Evolutionary conservation across 177 flowering plant species (phyloP), one percentile per base, ranked within the genome.

Genomic region (Vitis hybrid): DNA sequence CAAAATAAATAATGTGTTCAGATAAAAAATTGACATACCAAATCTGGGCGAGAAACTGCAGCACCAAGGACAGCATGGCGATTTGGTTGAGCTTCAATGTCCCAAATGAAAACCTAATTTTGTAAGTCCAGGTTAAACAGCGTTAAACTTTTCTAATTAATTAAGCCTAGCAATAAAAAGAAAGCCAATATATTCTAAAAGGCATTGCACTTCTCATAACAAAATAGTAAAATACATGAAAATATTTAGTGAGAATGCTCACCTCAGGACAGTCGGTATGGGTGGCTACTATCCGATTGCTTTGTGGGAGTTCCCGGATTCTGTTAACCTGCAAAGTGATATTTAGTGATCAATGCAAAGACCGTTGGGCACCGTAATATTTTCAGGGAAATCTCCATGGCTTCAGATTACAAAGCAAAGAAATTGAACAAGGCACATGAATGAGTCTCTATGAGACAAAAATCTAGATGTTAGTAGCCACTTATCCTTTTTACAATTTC

Each of bases 201-300:
- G 20, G 5, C 2, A 10, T 55, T 16, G 16, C 15, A 55, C 29
- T 50, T 5, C n/a, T 51, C 12, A 1, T 68, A 2, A 56, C 48
- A 39, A 39, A 39, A 39, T 39, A 1, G 48, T 13, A 3, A 63
- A 67, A 22, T 11, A 39, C 19, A 53, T 3, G 14, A 49, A 62
- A 55, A 22, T 13, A 13, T 73, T 70, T 31, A 72, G 8, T 57
- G 58, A 58, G n/a, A 26, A 50, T 59, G 65, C 84, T 73, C 77
- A 86, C 97, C 82, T 96, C 97, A 68, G 97, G 97, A 68, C 97
- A 89, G 74, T 96, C 99, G 52, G 97, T 96, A 67, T 96, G 99
- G 15, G 99, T 96, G 56, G 99, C 98, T 66, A 94, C 97, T 19
- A 96, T 94, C 71, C 86, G 92, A 66, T 86, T 84, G 76, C 90